Conservation (phyloP, 768 basidiomycete species). For the Boletus speciosus region DNA sequence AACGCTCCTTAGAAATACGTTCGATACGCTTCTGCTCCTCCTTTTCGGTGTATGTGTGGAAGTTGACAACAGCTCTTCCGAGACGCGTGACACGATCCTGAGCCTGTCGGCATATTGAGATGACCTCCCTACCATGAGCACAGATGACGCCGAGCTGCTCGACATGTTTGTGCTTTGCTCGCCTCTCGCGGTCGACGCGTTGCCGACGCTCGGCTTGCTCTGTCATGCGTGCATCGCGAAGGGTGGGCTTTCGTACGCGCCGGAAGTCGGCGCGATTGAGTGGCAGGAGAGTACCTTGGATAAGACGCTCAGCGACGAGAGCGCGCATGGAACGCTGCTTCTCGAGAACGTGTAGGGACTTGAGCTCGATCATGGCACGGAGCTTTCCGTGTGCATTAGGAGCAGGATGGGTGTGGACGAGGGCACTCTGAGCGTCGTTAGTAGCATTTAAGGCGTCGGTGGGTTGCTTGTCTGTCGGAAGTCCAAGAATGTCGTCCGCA, state of each 20-base stretch:
- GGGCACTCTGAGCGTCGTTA: conserved; percentile 17
- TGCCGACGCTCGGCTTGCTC: conserved; percentile 91
- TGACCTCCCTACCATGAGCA: conserved; percentile 73
- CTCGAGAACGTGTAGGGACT: conserved; percentile 80
- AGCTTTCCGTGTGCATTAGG: conserved; percentile 77
- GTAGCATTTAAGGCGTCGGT: conserved; percentile 35
- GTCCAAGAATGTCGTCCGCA: conserved; percentile 35
- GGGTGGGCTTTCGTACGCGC: conserved; percentile 75
- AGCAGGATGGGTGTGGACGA: conserved; percentile 43
- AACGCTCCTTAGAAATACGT: conserved; percentile 93
- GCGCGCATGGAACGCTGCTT: conserved; percentile 89
- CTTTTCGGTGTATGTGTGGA: conserved; percentile 91
- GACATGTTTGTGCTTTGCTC: conserved; percentile 94
- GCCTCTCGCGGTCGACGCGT: conserved; percentile 85
- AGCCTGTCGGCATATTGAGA: conserved; percentile 62
- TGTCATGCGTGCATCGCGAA: conserved; percentile 86
- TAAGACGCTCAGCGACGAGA: conserved; percentile 80
- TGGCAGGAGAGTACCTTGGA: conserved; percentile 84
- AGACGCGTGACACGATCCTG: conserved; percentile 59
- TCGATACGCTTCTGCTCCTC: conserved; percentile 98
- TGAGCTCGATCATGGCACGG: conserved; percentile 90
- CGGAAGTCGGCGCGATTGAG: conserved; percentile 92
- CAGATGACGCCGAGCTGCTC: conserved; percentile 89
- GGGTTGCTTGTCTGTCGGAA: not conserved
- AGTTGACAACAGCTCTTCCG: conserved; percentile 73